Conservation (phyloP, 352 stramenopile species). For the Phytopythium cucurbitacearum region DNA sequence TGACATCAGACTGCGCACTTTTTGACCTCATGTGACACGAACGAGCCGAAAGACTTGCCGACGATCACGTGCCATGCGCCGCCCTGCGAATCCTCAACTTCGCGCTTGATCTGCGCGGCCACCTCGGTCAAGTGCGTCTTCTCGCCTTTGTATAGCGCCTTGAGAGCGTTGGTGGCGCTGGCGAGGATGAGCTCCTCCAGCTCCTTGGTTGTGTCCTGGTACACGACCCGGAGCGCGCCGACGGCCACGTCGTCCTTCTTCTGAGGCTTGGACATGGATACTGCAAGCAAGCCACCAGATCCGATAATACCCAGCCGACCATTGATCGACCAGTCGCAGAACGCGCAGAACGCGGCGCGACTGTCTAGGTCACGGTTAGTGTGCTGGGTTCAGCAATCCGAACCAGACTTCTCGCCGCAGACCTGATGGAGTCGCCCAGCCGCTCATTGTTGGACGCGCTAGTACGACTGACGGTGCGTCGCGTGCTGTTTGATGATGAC, state of each 20-base stretch:
- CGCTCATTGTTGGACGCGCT: constrained; percentile 33
- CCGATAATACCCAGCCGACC: neutral
- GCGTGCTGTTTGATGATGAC: constrained; percentile 29
- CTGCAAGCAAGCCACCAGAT: neutral
- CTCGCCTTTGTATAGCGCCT: constrained; percentile 81
- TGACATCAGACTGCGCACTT: constrained; percentile 32
- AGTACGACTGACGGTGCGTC: constrained; percentile 34
- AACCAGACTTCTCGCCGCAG: no score
- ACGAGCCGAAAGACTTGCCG: constrained; percentile 83
- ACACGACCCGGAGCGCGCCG: constrained; percentile 60
- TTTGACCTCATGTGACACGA: constrained; percentile 84
- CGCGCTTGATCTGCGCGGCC: constrained; percentile 75
- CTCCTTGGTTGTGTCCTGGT: constrained; percentile 64
- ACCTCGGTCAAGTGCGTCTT: constrained; percentile 83
- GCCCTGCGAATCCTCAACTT: constrained; percentile 60
- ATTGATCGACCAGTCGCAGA: neutral
- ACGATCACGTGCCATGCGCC: constrained; percentile 83
- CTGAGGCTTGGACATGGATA: constrained; percentile 61
- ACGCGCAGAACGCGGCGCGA: constrained; percentile 5
- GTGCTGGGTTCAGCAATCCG: no score
- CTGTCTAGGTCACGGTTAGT: neutral
- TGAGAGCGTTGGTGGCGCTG: constrained; percentile 76
- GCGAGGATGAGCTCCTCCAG: constrained; percentile 65
- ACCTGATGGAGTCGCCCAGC: constrained; percentile 5
- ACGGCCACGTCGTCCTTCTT: constrained; percentile 82